Evolutionary conservation across 2,329 filamentous ascomycete genomes (phyloP).

Genomic region (Plectosphaerella sp.): DNA sequence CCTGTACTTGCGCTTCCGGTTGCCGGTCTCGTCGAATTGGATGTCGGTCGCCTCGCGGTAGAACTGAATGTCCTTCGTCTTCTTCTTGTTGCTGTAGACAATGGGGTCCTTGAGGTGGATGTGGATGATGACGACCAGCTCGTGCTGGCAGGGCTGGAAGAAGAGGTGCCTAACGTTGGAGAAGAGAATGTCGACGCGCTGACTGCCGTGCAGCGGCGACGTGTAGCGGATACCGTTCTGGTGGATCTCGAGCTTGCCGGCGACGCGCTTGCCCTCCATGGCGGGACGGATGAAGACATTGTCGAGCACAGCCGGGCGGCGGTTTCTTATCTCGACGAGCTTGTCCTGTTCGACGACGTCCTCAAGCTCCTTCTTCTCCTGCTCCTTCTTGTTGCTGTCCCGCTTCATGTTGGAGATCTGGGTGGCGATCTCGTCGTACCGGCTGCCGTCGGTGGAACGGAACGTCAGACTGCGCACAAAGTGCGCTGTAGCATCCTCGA

Average conservation of each 20-base stretch:
- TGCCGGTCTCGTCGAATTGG: slow-evolving; percentile 97
- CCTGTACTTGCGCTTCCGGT: slow-evolving; percentile 93
- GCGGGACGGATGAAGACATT: slow-evolving; percentile 95
- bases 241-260: slow-evolving; percentile 94
- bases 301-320: slow-evolving; percentile 82
- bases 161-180: slow-evolving; percentile 98
- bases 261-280: slow-evolving; percentile 93
- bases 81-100: slow-evolving; percentile 94
- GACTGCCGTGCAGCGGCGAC: slow-evolving; percentile 72
- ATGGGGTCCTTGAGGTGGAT: slow-evolving; percentile 97
- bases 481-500: slow-evolving; percentile 92
- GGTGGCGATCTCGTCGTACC: slow-evolving; percentile 85
- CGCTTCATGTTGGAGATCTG: slow-evolving; percentile 97
- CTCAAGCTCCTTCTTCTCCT: slow-evolving; percentile 99
- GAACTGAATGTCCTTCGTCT: slow-evolving; percentile 98
- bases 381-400: slow-evolving; percentile 84
- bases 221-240: slow-evolving; percentile 98
- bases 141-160: slow-evolving; percentile 95
- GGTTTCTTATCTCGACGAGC: slow-evolving; percentile 88
- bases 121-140: slow-evolving; percentile 96
- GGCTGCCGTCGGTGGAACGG: slow-evolving; percentile 80
- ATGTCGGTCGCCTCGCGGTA: slow-evolving; percentile 98
- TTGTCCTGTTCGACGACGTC: slow-evolving; percentile 99
- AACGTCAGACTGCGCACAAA: slow-evolving; percentile 96
- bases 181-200: slow-evolving; percentile 90